Percentiles rank a stretch among this genome's conserved stretches.
phyloP scores from a whole-genome alignment of 2,329 filamentous ascomycete genomes.

The Aspergillus oerlinghausenensis region DNA sequence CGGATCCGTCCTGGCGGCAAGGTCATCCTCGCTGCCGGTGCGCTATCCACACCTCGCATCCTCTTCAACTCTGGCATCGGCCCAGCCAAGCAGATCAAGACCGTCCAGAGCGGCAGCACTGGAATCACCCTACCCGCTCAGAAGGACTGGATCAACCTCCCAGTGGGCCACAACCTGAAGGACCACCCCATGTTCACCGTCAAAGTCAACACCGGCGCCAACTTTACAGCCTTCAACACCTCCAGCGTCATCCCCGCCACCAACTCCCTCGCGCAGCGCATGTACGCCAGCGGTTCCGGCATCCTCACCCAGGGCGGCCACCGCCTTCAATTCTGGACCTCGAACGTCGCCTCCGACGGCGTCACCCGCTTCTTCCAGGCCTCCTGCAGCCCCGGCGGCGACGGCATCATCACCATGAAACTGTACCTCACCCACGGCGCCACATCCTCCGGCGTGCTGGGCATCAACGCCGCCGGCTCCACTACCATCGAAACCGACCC shows the following conservation, averaged over 20 bases:
- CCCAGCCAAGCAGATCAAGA: slow-evolving; percentile 44
- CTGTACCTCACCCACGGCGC: slow-evolving; percentile 18
- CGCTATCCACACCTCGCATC: slow-evolving; percentile 64
- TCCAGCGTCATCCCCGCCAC: slow-evolving; percentile 9
- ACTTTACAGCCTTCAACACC: slow-evolving; percentile 16
- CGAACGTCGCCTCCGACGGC: slow-evolving; percentile 14
- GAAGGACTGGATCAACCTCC: slow-evolving; percentile 45
- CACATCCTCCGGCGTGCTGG: slow-evolving; percentile 15
- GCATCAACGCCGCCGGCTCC: slow-evolving; percentile 9
- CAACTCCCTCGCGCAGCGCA: slow-evolving; percentile 1
- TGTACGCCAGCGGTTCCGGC: slow-evolving; percentile 11
- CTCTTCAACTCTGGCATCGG: slow-evolving; percentile 66
- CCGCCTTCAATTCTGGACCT: slow-evolving; percentile 20
- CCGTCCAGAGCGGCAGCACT: slow-evolving; percentile 42
- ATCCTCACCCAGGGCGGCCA: slow-evolving; percentile 16
- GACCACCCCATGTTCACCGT: slow-evolving; percentile 31
- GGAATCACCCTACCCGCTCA: slow-evolving; percentile 36
- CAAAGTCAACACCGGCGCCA: slow-evolving; percentile 12
- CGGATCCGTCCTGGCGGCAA: slow-evolving; percentile 59
- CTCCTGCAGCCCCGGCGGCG: slow-evolving; percentile 12
- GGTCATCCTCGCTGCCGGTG: slow-evolving; percentile 63
- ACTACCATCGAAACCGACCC: slow-evolving; percentile 12
- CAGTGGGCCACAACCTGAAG: slow-evolving; percentile 47
- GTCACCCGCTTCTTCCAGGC: slow-evolving; percentile 19
- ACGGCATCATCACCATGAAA: slow-evolving; percentile 16